These are phyloP conservation scores for Zopfochytrium polystomum DNA, from an alignment of 371 early-diverging fungal genomes.

Conservation along the genomic window DNA sequence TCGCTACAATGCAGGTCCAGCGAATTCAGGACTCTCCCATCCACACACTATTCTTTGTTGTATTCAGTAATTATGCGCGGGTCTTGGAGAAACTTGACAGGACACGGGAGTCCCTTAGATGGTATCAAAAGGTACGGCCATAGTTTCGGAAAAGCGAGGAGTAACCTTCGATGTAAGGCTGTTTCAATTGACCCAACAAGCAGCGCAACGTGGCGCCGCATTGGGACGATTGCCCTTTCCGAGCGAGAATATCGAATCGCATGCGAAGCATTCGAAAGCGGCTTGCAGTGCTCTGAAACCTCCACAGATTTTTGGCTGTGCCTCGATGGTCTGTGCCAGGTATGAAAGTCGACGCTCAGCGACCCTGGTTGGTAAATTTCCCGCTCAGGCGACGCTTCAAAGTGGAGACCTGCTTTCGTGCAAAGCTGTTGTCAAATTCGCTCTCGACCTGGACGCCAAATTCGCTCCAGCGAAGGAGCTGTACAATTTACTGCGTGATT, in stretches of 20 bases:
- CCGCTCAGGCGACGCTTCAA: background rate
- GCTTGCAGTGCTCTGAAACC: background rate
- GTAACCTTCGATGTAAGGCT: background rate
- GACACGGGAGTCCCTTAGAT: background rate
- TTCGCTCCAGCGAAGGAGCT: too few species aligned
- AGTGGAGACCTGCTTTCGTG: slow-evolving; percentile 8
- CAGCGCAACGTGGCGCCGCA: background rate
- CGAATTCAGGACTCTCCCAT: slow-evolving; percentile 7
- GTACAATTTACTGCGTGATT: too few species aligned
- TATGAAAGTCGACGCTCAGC: background rate
- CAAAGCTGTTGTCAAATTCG: too few species aligned
- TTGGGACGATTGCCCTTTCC: background rate
- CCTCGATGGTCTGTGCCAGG: slow-evolving; percentile 5
- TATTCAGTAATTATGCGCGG: slow-evolving; percentile 6
- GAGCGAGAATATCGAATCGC: background rate
- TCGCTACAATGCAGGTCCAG: background rate
- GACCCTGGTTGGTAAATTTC: too few species aligned
- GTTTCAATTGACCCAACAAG: slow-evolving; percentile 4
- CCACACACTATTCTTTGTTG: slow-evolving; percentile 17
- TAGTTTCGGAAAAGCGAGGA: background rate
- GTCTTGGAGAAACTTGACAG: background rate
- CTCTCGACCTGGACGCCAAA: too few species aligned
- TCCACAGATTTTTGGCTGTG: slow-evolving; percentile 5
- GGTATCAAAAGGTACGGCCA: slow-evolving; percentile 3
- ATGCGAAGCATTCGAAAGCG: background rate